Evolutionary conservation across 2,329 filamentous ascomycete genomes (phyloP).

Genomic region (Talaromyces sp.): DNA sequence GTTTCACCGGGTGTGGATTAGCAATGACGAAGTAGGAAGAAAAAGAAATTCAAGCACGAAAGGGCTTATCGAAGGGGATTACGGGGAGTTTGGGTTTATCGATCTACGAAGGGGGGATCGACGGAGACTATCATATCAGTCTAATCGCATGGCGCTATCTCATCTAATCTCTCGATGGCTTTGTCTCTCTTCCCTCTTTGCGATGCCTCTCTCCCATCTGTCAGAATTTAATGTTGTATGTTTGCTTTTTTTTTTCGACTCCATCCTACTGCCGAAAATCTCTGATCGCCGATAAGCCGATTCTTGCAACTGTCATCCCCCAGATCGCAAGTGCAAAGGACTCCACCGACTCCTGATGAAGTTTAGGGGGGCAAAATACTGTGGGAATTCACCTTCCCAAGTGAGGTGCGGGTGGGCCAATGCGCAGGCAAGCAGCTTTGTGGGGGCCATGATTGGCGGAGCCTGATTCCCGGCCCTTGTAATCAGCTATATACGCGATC

Average conservation of each 20-base stretch:
- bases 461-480: neutral
- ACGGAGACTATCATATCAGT: constrained; percentile 29
- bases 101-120: constrained; percentile 31
- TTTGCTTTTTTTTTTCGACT: constrained; percentile 9
- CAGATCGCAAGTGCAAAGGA: constrained; percentile 29
- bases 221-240: constrained; percentile 4
- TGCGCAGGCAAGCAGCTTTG: constrained; percentile 33
- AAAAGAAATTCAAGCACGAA: constrained; percentile 2
- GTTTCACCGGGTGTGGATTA: neutral
- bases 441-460: constrained; percentile 22
- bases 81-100: constrained; percentile 25
- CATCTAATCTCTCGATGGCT: constrained; percentile 23
- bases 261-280: constrained; percentile 5
- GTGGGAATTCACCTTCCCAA: constrained; percentile 9
- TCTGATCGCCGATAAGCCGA: constrained; percentile 7
- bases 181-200: neutral
- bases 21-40: constrained; percentile 5
- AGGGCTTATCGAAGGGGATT: constrained; percentile 17
- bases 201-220: neutral
- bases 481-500: constrained; percentile 20
- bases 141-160: constrained; percentile 27
- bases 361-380: constrained; percentile 24
- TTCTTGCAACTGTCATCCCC: constrained; percentile 21
- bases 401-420: constrained; percentile 14
- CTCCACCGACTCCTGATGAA: constrained; percentile 32